phyloP scores from a whole-genome alignment of 139 green algal species.

The Eudorina sp. region DNA sequence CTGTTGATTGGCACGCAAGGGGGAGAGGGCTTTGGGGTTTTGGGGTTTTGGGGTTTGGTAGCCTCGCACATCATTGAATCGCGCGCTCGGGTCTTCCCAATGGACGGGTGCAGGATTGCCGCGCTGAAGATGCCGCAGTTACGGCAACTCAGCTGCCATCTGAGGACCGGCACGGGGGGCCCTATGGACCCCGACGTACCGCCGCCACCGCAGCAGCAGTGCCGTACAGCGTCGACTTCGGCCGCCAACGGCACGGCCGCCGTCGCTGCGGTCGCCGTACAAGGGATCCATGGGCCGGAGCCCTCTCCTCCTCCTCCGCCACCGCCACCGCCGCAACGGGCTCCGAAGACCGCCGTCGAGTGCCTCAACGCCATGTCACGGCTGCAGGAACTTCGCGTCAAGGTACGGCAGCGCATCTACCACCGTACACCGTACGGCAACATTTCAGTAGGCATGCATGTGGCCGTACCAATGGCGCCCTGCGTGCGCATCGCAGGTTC shows the following conservation, averaged over 20 bases:
- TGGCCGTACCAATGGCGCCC: neutral
- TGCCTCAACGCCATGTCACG: neutral
- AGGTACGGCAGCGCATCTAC: neutral
- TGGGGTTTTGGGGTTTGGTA: too few species aligned
- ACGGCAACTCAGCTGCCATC: neutral
- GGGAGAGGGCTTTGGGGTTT: too few species aligned
- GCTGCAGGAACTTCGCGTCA: neutral
- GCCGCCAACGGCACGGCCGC: neutral
- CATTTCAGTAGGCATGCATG: too few species aligned
- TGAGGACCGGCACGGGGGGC: neutral
- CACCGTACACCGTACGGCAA: too few species aligned
- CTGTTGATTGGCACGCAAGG: too few species aligned
- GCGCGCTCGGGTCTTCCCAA: too few species aligned
- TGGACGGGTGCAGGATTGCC: too few species aligned
- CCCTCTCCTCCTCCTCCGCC: neutral
- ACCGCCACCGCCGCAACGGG: neutral
- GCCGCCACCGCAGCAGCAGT: neutral
- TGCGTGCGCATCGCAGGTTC: too few species aligned
- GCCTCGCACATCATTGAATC: too few species aligned
- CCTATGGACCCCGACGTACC: neutral
- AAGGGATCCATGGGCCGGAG: neutral
- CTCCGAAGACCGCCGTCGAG: neutral
- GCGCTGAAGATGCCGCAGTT: neutral
- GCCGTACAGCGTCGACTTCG: too few species aligned
- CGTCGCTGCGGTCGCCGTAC: too few species aligned